Evolutionary conservation across 116 monocot genomes (phyloP).

Genomic region (Papilionanthe hybrid): DNA sequence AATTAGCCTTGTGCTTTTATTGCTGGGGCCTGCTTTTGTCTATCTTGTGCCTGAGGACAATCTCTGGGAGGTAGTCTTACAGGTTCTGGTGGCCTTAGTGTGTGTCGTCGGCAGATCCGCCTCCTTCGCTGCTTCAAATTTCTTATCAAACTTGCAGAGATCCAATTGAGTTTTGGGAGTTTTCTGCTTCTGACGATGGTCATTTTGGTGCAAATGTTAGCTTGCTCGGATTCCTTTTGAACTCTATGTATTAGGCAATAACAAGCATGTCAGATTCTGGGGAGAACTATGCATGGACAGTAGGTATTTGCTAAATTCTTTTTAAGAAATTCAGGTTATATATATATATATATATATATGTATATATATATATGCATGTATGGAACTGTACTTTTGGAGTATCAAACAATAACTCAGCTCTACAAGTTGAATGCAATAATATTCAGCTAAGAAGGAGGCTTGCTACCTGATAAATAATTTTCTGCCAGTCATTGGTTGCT

Average conservation of each 20-base stretch:
- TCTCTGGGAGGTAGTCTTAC: slow-evolving; percentile 50
- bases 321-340: not conserved
- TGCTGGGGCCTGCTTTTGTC: slow-evolving; percentile 9
- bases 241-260: not conserved
- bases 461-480: not conserved
- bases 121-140: slow-evolving; percentile 73
- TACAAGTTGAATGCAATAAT: not conserved
- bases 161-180: slow-evolving; percentile 16
- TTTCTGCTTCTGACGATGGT: too few species aligned
- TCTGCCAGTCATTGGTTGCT: not conserved
- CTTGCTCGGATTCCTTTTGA: not conserved
- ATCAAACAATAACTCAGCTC: not conserved
- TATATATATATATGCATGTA: not conserved
- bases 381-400: not conserved
- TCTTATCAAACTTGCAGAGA: slow-evolving; percentile 67
- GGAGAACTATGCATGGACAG: not conserved
- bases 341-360: not conserved
- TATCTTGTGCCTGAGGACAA: slow-evolving; percentile 69
- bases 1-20: slow-evolving; percentile 43
- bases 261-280: not conserved
- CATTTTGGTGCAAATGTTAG: not conserved
- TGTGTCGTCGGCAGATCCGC: slow-evolving; percentile 73
- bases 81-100: slow-evolving; percentile 49
- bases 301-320: not conserved
- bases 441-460: not conserved